phyloP scores from a whole-genome alignment of 257 asterid species.

The Petunia secreta region DNA sequence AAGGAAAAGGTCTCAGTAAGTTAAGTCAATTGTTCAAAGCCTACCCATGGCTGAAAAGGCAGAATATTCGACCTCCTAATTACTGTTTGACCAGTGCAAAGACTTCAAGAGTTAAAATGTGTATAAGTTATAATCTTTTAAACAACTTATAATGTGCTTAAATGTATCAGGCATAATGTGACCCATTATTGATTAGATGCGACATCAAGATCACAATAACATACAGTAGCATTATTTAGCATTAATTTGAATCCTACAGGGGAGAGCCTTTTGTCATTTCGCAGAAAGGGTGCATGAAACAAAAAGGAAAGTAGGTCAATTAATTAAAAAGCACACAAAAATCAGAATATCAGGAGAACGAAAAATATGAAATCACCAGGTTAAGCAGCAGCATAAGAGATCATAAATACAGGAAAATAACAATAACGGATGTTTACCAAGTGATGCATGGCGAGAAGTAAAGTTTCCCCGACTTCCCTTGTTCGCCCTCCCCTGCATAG shows the following conservation, averaged over 20 bases:
- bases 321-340: background rate
- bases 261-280: background rate
- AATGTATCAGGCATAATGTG: background rate
- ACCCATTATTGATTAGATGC: background rate
- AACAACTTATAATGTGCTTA: slow-evolving; percentile 19
- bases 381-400: slow-evolving; percentile 16
- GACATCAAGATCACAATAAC: background rate
- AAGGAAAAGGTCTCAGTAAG: background rate
- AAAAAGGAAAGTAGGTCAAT: slow-evolving; percentile 7
- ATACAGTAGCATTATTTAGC: background rate
- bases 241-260: slow-evolving; percentile 6
- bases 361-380: slow-evolving; percentile 11
- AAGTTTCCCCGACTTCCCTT: slow-evolving; percentile 67
- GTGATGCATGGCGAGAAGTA: slow-evolving; percentile 51
- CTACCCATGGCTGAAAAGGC: background rate
- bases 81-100: background rate
- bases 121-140: background rate
- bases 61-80: background rate
- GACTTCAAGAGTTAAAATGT: background rate
- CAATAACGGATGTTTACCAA: slow-evolving; percentile 47
- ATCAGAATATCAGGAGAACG: slow-evolving; percentile 8
- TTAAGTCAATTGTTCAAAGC: slow-evolving; percentile 2
- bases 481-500: slow-evolving; percentile 59
- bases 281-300: background rate
- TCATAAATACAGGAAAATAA: slow-evolving; percentile 1